A percentile compares a stretch with the other conserved stretches of the same genome.
Conservation (phyloP, 2,329 filamentous ascomycete genomes). For the Zasmidium angulare region DNA sequence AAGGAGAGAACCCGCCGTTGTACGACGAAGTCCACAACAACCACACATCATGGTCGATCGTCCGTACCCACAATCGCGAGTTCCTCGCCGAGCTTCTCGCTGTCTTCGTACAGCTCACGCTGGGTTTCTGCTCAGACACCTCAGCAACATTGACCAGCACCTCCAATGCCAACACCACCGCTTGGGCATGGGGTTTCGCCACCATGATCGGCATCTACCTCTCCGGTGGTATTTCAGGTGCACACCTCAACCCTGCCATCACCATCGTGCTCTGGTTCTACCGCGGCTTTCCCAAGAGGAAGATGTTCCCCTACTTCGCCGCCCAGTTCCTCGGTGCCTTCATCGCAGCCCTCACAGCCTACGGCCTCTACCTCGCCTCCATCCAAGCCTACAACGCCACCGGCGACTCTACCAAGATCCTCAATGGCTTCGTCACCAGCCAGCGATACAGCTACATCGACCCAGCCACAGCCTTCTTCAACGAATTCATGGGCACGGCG, state of each 20-base stretch:
- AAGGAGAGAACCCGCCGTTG: conserved; percentile 35
- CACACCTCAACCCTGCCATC: conserved; percentile 51
- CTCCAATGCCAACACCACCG: conserved; percentile 44
- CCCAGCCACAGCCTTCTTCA: conserved; percentile 50
- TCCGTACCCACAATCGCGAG: conserved; percentile 54
- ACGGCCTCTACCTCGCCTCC: conserved; percentile 43
- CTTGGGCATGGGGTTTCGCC: conserved; percentile 52
- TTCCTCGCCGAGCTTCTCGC: conserved; percentile 55
- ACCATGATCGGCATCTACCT: conserved; percentile 49
- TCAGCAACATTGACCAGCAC: conserved; percentile 39
- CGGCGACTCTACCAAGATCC: conserved; percentile 28
- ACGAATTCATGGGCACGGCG: conserved; percentile 47
- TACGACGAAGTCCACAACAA: conserved; percentile 51
- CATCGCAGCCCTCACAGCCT: conserved; percentile 49
- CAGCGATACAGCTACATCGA: conserved; percentile 44
- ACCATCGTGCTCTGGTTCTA: conserved; percentile 45
- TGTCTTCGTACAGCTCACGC: conserved; percentile 37
- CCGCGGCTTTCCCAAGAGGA: conserved; percentile 54
- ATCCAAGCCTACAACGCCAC: conserved; percentile 32
- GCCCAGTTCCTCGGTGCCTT: conserved; percentile 57
- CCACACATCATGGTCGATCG: conserved; percentile 46
- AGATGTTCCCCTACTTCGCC: conserved; percentile 51
- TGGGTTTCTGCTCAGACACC: conserved; percentile 54
- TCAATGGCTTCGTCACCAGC: conserved; percentile 47
- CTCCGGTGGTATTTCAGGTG: conserved; percentile 50